Conservation (phyloP, 129 eudicot species). For the Gnaphalium uliginosum region DNA sequence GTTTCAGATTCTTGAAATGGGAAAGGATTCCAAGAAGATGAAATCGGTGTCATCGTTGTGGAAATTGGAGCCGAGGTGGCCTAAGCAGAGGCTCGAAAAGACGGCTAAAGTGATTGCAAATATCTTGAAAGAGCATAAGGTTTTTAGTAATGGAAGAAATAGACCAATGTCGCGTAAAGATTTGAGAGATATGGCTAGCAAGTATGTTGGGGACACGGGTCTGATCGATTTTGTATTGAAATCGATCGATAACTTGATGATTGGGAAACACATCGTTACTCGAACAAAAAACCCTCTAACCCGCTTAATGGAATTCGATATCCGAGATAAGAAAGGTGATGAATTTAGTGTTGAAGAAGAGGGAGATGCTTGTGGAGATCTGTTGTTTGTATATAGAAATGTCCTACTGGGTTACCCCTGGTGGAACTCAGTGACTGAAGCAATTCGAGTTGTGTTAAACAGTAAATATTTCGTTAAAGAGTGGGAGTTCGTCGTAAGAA, state of each 20-base stretch:
- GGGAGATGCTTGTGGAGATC: constrained; percentile 45
- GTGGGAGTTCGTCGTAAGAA: constrained; percentile 43
- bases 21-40: constrained; percentile 27
- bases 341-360: constrained; percentile 16
- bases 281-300: constrained; percentile 50
- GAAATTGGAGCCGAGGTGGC: constrained; percentile 50
- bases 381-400: constrained; percentile 47
- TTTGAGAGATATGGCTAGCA: constrained; percentile 53
- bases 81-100: constrained; percentile 47
- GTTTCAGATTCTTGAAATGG: constrained; percentile 50
- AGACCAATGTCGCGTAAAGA: constrained; percentile 53
- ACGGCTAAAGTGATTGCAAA: constrained; percentile 52
- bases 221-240: constrained; percentile 58
- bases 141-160: constrained; percentile 25
- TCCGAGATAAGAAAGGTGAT: constrained; percentile 33
- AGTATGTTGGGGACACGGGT: constrained; percentile 49
- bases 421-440: constrained; percentile 48
- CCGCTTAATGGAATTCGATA: constrained; percentile 45
- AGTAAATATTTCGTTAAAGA: constrained; percentile 71
- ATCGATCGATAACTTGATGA: constrained; percentile 38
- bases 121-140: constrained; percentile 43
- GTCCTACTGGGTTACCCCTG: constrained; percentile 51
- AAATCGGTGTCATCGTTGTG: constrained; percentile 30
- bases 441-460: constrained; percentile 43
- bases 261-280: constrained; percentile 42